A percentile compares a stretch with the other conserved stretches of the same genome.
phyloP scores from a whole-genome alignment of 441 rosid species.

The Adansonia gregorii region DNA sequence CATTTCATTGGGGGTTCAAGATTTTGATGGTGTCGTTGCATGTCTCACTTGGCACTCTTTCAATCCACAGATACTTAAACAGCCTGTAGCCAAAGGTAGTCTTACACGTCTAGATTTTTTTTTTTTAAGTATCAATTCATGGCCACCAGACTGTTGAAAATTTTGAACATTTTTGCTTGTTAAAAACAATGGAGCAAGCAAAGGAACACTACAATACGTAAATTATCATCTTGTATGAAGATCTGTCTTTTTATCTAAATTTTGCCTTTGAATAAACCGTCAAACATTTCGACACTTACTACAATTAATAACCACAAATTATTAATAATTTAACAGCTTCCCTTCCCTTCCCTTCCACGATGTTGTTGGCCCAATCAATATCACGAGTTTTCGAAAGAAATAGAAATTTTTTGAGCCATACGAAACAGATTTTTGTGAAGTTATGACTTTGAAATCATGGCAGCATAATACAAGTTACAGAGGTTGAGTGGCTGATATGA shows the following conservation, averaged over 20 bases:
- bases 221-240: too few species aligned
- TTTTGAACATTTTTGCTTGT: too few species aligned
- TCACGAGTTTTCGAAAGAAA: not conserved
- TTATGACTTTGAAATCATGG: not conserved
- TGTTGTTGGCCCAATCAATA: not conserved
- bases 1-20: conserved; percentile 43
- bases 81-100: not conserved
- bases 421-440: not conserved
- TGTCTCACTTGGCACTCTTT: conserved; percentile 30
- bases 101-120: too few species aligned
- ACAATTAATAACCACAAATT: not conserved
- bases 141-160: too few species aligned
- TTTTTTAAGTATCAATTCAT: too few species aligned
- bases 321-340: not conserved
- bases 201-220: too few species aligned
- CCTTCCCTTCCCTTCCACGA: not conserved
- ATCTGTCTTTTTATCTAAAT: not conserved
- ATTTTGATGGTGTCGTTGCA: conserved; percentile 28
- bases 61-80: conserved; percentile 25
- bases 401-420: not conserved
- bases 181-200: too few species aligned
- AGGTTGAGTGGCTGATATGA: conserved; percentile 13
- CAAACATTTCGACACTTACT: not conserved
- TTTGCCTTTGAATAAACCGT: not conserved
- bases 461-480: not conserved